phyloP scores from a whole-genome alignment of 148 eudicot species.

The Rhododendron henanense region DNA sequence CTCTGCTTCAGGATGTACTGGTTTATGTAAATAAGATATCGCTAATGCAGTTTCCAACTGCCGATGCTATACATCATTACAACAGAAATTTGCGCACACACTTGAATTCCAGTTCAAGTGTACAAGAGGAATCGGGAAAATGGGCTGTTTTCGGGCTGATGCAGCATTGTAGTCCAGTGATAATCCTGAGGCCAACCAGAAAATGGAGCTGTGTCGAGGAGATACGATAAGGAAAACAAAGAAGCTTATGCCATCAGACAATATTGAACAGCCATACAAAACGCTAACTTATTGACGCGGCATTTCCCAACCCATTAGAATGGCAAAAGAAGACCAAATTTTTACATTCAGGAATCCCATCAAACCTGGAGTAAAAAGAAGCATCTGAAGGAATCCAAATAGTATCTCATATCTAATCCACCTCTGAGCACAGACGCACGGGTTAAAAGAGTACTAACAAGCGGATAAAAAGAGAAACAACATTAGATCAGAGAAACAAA shows the following conservation, averaged over 20 bases:
- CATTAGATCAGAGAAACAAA: constrained; percentile 6
- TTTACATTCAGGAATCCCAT: constrained; percentile 8
- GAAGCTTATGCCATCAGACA: background rate
- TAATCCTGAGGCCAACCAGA: background rate
- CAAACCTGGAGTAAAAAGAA: background rate
- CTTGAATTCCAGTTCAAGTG: background rate
- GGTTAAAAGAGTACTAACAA: background rate
- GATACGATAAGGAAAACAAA: background rate
- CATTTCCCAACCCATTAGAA: constrained; percentile 1
- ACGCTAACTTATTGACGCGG: background rate
- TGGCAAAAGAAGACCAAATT: background rate
- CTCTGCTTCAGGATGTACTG: too few relatives aligned
- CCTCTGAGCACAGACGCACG: background rate
- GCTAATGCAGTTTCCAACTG: too few relatives aligned
- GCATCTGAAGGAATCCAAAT: background rate
- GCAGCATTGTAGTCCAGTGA: too few relatives aligned
- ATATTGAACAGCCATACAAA: background rate
- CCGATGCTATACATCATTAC: background rate
- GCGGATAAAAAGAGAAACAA: background rate
- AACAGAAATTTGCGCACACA: background rate
- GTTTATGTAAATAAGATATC: too few relatives aligned
- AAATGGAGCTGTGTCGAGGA: background rate
- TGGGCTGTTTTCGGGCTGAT: background rate
- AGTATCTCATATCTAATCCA: constrained; percentile 5
- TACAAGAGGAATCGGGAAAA: too few relatives aligned